Percentiles rank a stretch among this genome's conserved stretches.
Conservation (phyloP, 371 early-diverging fungal species). For the Mortierella sp. region DNA sequence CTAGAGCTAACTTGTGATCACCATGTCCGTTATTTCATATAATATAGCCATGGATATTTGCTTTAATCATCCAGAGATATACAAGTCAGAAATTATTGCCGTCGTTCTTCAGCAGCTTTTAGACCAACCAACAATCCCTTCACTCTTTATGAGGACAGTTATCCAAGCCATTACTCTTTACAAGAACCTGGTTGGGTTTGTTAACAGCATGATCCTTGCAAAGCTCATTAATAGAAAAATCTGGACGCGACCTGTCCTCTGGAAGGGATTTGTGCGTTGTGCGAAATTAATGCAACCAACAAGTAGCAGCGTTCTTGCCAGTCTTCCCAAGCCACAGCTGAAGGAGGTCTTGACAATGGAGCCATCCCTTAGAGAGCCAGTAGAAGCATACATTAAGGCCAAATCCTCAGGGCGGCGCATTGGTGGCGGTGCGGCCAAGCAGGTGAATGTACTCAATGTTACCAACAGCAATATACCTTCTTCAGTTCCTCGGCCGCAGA, state of each 20-base stretch:
- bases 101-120: conserved; percentile 73
- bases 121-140: conserved; percentile 75
- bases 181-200: conserved; percentile 69
- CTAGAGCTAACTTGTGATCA: background rate
- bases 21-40: background rate
- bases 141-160: conserved; percentile 82
- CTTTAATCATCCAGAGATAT: conserved; percentile 73
- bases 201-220: conserved; percentile 67
- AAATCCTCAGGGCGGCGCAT: conserved; percentile 51
- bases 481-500: background rate
- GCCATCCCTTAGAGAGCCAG: conserved; percentile 63
- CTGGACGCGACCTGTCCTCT: conserved; percentile 77
- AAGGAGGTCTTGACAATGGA: conserved; percentile 67
- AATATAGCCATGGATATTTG: conserved; percentile 75
- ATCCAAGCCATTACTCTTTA: conserved; percentile 77
- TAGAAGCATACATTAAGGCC: conserved; percentile 60
- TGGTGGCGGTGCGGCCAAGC: conserved; percentile 53
- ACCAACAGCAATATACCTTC: conserved; percentile 1
- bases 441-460: conserved; percentile 45
- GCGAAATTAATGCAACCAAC: conserved; percentile 65
- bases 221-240: conserved; percentile 74
- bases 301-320: conserved; percentile 67
- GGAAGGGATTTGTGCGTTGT: conserved; percentile 87
- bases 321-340: conserved; percentile 70
- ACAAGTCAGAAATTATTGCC: conserved; percentile 76